phyloP scores from a whole-genome alignment of 257 asterid genomes.

The Solanum virginianum region DNA sequence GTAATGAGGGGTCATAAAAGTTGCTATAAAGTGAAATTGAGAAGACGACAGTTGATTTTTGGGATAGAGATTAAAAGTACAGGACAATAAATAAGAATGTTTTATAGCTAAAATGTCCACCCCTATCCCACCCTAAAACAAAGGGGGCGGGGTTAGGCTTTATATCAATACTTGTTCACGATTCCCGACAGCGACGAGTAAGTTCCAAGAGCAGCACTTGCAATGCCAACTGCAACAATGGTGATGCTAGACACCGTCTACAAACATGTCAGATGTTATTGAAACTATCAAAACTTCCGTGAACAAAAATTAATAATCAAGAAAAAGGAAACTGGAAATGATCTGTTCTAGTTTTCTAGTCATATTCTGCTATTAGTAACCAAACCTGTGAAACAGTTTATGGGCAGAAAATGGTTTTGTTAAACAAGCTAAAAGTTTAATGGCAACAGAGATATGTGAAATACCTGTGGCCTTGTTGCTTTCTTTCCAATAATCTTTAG shows the following conservation, averaged over 20 bases:
- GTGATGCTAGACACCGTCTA: slow-evolving; percentile 9
- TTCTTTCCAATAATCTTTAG: slow-evolving; percentile 48
- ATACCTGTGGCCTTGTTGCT: slow-evolving; percentile 59
- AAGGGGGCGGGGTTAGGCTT: neutral
- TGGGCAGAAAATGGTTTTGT: neutral
- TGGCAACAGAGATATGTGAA: neutral
- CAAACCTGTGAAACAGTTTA: neutral
- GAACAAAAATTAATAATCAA: neutral
- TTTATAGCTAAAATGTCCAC: neutral
- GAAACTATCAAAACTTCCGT: neutral
- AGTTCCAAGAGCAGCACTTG: slow-evolving; percentile 52
- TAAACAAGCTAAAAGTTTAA: neutral
- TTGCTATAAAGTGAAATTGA: neutral
- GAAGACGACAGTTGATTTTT: neutral
- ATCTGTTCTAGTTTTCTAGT: neutral
- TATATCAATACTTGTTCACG: slow-evolving; percentile 23
- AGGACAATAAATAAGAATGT: neutral
- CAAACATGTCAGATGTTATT: neutral
- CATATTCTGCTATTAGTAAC: neutral
- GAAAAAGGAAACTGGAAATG: neutral
- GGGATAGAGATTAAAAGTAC: neutral
- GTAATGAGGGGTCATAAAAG: neutral
- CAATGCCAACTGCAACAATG: slow-evolving; percentile 40
- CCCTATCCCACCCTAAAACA: neutral
- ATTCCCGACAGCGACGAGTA: slow-evolving; percentile 39